Conservation (phyloP, 1,139 yeast genomes). For the Debaryomyces nepalensis region DNA sequence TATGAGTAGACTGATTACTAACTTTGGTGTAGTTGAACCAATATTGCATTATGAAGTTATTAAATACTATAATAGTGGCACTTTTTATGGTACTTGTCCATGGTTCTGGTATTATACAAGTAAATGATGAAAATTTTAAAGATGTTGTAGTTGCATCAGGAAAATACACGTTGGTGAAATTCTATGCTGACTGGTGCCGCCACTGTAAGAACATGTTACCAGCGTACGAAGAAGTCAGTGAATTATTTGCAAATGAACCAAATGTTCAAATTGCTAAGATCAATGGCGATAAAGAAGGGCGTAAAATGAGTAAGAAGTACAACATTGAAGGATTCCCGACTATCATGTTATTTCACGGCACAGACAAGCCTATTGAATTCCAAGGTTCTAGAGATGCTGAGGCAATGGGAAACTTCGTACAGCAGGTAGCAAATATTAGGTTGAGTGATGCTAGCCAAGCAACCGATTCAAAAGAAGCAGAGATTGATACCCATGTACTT, state of each 20-base stretch:
- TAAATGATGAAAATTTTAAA: slow-evolving; percentile 55
- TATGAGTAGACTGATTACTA: too few relatives aligned
- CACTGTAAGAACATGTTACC: slow-evolving; percentile 76
- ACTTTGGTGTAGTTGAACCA: too few relatives aligned
- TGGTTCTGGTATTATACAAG: slow-evolving; percentile 25
- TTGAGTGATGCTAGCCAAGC: slow-evolving; percentile 24
- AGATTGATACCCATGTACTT: slow-evolving; percentile 24
- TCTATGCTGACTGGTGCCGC: slow-evolving; percentile 82
- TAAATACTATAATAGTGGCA: background rate
- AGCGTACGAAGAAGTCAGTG: slow-evolving; percentile 61
- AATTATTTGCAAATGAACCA: slow-evolving; percentile 47
- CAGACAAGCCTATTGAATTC: slow-evolving; percentile 52
- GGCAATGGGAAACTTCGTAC: slow-evolving; percentile 51
- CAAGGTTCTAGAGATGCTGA: slow-evolving; percentile 53
- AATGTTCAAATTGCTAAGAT: slow-evolving; percentile 61
- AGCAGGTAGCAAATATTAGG: slow-evolving; percentile 37
- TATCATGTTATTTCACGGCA: slow-evolving; percentile 57
- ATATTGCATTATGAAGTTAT: slow-evolving; percentile 10
- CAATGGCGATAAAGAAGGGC: slow-evolving; percentile 69
- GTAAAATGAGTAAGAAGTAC: slow-evolving; percentile 57
- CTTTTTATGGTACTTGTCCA: slow-evolving; percentile 7
- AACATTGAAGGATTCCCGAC: slow-evolving; percentile 70
- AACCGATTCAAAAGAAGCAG: background rate
- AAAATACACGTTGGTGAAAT: slow-evolving; percentile 70
- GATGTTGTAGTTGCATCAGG: slow-evolving; percentile 58